Percentiles rank a stretch among this genome's conserved stretches.
Evolutionary conservation across 2,329 filamentous ascomycete species (phyloP).

Genomic region (Sclerotinia trifoliorum): DNA sequence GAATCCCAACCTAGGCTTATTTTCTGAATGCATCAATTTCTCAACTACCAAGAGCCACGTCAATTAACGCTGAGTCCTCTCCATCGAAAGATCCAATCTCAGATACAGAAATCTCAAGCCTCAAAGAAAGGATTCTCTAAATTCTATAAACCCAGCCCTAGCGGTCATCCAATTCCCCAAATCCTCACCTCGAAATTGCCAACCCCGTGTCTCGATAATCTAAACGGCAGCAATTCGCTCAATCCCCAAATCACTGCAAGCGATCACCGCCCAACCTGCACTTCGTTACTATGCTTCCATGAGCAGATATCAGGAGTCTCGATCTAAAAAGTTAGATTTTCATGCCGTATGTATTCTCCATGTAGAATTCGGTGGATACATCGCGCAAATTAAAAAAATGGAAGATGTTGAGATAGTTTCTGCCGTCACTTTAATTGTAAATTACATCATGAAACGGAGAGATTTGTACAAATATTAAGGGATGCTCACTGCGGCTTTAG

Average conservation of each 20-base stretch:
- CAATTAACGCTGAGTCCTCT: not conserved
- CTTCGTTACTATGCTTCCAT: slow-evolving; percentile 27
- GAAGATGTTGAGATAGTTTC: slow-evolving; percentile 26
- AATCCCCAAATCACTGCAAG: slow-evolving; percentile 25
- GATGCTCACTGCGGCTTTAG: slow-evolving; percentile 18
- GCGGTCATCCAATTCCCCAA: too few relatives aligned
- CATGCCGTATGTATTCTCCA: slow-evolving; percentile 30
- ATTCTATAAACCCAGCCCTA: too few relatives aligned
- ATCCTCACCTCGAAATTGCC: too few relatives aligned
- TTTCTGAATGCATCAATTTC: not conserved
- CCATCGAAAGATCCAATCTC: not conserved
- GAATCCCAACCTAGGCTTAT: too few relatives aligned
- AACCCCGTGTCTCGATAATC: too few relatives aligned
- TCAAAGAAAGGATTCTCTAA: too few relatives aligned
- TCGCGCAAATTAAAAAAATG: slow-evolving; percentile 21
- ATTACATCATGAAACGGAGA: not conserved
- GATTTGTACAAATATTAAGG: slow-evolving; percentile 6
- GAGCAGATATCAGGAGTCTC: slow-evolving; percentile 22
- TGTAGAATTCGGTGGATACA: slow-evolving; percentile 26
- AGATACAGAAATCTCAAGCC: too few relatives aligned
- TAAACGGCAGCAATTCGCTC: too few relatives aligned
- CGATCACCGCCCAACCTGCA: slow-evolving; percentile 24
- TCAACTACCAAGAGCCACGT: not conserved
- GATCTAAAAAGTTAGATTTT: slow-evolving; percentile 26
- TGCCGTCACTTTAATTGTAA: not conserved